Base-by-base conservation (phyloP, 768 basidiomycete species). In the Leccinellum rugosiceps region DNA sequence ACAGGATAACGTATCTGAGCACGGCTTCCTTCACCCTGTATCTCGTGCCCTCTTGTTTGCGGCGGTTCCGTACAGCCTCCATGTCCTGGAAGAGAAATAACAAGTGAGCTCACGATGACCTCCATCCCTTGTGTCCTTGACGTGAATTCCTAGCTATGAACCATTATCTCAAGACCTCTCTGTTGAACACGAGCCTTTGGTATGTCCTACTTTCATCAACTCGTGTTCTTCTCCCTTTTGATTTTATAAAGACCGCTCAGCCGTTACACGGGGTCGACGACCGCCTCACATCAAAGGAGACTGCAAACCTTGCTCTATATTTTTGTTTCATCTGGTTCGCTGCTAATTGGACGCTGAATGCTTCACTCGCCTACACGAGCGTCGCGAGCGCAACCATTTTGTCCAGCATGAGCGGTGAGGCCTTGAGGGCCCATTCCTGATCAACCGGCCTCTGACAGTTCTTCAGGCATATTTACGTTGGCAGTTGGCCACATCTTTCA, bases 341-440 rank as follows among this genome's bases (percentile, higher is more conserved):
- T 35, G 96, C 96, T 13, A 98, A 98, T 67, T 98, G 94, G 92
- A 72, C 85, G 11, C 76, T 96, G 30, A 97, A 95, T 68, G 87
- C 86, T 1, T 79, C 90, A 19, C 78, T 98, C 46, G 86, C 83
- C 30, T 90, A 87, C 68, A 98, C 96, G 2, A 93, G 87, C 65
- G 95, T 98, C n/a, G 92, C 92, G 2, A 96, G 93, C 70, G 85
- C 92, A 19, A 97, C 95, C 4, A 87, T 98, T 35, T 73, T 97
- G 52, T 88, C 91, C 2, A 86, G 88, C 66, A 95, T 86, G 78
- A 94, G 92, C 62, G 94, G 95, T 94, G 63, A 32, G 85, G 71
- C 8, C 38, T 17, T 23, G 6, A 21, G 19, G 41, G 19, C 26
- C 17, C 31, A 47, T 15, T 50, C 8, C 19, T n/a, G 17, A 8